Conservation (phyloP, 179 eudicot species). For the Sideroxylon spinosum region DNA sequence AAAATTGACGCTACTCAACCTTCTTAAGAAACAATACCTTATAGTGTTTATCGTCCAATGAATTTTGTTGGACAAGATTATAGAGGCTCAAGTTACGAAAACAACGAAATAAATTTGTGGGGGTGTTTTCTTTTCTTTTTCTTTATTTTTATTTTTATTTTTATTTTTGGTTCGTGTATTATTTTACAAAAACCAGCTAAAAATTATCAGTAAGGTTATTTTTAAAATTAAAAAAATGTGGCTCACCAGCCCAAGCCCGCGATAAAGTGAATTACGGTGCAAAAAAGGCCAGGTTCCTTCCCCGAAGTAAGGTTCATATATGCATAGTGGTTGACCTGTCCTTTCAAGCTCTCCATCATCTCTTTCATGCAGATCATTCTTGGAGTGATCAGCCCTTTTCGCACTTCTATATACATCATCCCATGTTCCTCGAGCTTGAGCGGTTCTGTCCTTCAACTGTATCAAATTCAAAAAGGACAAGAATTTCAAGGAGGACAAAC, state of each 20-base stretch:
- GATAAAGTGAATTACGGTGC: conserved; percentile 68
- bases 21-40: conserved; percentile 1
- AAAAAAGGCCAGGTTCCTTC: conserved; percentile 84
- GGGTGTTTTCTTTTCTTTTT: too few species aligned
- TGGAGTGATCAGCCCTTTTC: conserved; percentile 63
- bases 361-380: conserved; percentile 73
- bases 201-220: neutral
- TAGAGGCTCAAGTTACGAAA: too few species aligned
- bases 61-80: neutral
- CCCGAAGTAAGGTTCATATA: conserved; percentile 86
- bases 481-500: neutral
- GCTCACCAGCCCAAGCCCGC: conserved; percentile 79
- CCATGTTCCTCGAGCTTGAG: conserved; percentile 78
- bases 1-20: neutral
- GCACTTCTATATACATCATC: conserved; percentile 81
- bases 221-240: too few species aligned
- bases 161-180: too few species aligned
- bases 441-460: conserved; percentile 90
- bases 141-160: too few species aligned
- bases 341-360: conserved; percentile 95
- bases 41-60: neutral
- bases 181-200: too few species aligned
- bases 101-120: too few species aligned
- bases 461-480: conserved; percentile 22
- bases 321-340: conserved; percentile 82